Conservation (phyloP, 306 rosid species). For the Elaeagnus macrophylla region DNA sequence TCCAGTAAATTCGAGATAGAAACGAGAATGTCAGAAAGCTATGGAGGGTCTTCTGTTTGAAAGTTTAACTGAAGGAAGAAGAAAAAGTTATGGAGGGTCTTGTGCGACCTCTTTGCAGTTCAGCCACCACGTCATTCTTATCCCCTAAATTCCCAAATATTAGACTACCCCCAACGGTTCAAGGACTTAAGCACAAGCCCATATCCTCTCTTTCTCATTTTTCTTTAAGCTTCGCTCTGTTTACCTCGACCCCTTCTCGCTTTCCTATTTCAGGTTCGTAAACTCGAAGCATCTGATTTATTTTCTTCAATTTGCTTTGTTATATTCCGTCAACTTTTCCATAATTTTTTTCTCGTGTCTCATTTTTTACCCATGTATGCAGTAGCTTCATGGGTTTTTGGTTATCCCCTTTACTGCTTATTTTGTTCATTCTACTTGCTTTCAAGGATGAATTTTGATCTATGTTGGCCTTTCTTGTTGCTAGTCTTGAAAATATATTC, state of each 20-base stretch:
- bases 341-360: not conserved
- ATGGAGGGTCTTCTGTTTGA: not conserved
- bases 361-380: not conserved
- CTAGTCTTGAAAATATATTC: too few species aligned
- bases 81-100: slow-evolving; percentile 40
- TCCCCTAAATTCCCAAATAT: slow-evolving; percentile 14
- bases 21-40: not conserved
- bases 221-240: slow-evolving; percentile 19
- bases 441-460: not conserved
- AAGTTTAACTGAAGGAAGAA: not conserved
- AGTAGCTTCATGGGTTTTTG: not conserved
- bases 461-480: not conserved
- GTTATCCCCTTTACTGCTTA: not conserved
- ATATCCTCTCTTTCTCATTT: slow-evolving; percentile 4
- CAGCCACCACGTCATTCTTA: slow-evolving; percentile 2
- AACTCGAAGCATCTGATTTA: not conserved
- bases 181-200: slow-evolving; percentile 16
- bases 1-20: not conserved
- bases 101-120: slow-evolving; percentile 31
- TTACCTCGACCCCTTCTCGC: slow-evolving; percentile 22
- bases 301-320: not conserved
- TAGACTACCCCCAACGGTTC: slow-evolving; percentile 14
- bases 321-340: not conserved
- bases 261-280: slow-evolving; percentile 28
- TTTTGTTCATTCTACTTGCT: not conserved